Conservation (phyloP, 495 filamentous ascomycete species). For the Neurospora sublineolata region DNA sequence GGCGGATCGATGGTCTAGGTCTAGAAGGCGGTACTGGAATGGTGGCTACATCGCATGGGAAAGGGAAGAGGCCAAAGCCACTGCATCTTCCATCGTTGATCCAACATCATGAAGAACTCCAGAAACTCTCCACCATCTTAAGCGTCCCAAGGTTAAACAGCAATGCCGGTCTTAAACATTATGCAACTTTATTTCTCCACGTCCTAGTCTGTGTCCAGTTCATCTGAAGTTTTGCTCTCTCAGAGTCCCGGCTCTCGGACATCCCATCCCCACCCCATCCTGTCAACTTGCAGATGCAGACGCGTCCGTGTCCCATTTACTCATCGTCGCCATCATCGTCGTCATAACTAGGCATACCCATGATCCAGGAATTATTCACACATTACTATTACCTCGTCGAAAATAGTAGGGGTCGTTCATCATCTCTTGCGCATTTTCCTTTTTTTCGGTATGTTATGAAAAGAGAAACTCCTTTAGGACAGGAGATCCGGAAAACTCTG, state of each 20-base stretch:
- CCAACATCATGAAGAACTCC: not conserved
- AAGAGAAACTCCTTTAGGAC: constrained; percentile 48
- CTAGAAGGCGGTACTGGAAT: not conserved
- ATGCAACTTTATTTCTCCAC: not conserved
- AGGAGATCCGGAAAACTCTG: constrained; percentile 45
- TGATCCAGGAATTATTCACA: not conserved
- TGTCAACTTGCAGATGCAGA: not conserved
- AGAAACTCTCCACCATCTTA: not conserved
- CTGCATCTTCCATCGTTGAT: not conserved
- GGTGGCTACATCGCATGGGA: not conserved
- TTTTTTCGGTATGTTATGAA: constrained; percentile 20
- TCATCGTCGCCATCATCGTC: not conserved
- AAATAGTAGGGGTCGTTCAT: not conserved
- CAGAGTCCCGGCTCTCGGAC: not conserved
- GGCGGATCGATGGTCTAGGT: not conserved
- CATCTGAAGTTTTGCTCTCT: not conserved
- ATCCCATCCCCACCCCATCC: not conserved
- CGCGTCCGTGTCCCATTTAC: not conserved
- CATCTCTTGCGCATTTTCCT: not conserved
- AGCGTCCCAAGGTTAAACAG: not conserved
- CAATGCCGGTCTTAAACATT: not conserved
- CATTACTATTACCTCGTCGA: constrained; percentile 23
- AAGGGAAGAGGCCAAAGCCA: not conserved
- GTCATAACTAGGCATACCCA: not conserved
- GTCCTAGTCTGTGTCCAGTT: not conserved